Evolutionary conservation across 257 asterid species (phyloP), one percentile per base, ranked within the genome.

Genomic region (Gentiana dahurica): DNA sequence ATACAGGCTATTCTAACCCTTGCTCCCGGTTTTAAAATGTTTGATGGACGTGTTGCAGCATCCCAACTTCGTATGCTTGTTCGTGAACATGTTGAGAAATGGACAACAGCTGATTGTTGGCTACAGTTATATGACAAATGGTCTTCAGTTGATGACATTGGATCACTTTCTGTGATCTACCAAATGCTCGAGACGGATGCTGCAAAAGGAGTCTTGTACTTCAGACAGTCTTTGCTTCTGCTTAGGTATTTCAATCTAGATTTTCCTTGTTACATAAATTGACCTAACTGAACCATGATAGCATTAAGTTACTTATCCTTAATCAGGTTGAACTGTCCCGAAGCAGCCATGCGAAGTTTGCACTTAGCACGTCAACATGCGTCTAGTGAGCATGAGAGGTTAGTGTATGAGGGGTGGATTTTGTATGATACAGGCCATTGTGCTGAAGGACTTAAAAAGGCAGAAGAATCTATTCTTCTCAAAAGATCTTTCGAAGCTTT

Each of bases 61-160:
- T 72, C 81, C 37, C 97, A 92, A 69, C 82, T 92, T 9, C 91
- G 94, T 24, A 73, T 74, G 12, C 99, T 92, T 52, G 94, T 92
- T 13, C 83, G 83, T 0, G 99, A 88, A 66, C 97, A 92, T 72
- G 94, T 89, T 3, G 99, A 89, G 61, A 79, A 71, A 65, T 88
- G 95, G 99, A 92, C 99, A 35, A 80, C 94, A 5, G 99, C 99
- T 0, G 99, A 92, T 66, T 92, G 95, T 72, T 92, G 99, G 97
- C 77, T 88, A 71, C 97, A 86, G 74, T 79, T 92, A 49, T 92
- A 92, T 48, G 99, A 92, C 69, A 78, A 80, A 61, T 89, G 99
- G 99, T 92, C 99, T 32, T 79, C 79, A 24, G 99, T 92, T 43
- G 99, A 92, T 61, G 99, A 92, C 67, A 85, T 92, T 43, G 99